Conservation (phyloP, 2,329 filamentous ascomycete genomes). For the Aplosporella prunicola region DNA sequence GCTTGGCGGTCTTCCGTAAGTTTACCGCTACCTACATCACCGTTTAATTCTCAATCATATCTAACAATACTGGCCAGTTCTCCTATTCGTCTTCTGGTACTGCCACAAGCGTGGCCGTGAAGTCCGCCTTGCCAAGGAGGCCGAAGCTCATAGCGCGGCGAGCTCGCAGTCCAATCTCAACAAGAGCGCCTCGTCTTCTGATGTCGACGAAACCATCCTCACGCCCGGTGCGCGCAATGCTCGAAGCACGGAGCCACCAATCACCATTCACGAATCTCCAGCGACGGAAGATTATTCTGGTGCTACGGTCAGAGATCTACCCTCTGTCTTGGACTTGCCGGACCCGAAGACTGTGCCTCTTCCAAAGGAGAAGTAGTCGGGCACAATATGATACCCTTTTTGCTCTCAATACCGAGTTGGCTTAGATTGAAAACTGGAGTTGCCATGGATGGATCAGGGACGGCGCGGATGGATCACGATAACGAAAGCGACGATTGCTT, state of each 20-base stretch:
- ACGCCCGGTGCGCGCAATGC: slow-evolving; percentile 1
- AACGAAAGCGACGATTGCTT: no score
- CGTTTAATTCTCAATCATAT: not conserved
- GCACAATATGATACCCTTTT: no score
- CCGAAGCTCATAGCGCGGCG: slow-evolving; percentile 27
- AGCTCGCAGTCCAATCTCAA: slow-evolving; percentile 16
- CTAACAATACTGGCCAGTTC: slow-evolving; percentile 41
- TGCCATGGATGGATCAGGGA: no score
- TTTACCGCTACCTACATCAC: slow-evolving; percentile 17
- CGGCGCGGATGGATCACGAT: no score
- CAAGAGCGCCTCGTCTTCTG: slow-evolving; percentile 21
- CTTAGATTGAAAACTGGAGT: no score
- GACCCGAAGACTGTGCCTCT: slow-evolving; percentile 19
- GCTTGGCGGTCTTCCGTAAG: slow-evolving; percentile 77
- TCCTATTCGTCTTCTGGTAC: slow-evolving; percentile 95
- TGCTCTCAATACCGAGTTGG: no score
- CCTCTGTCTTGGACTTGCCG: slow-evolving; percentile 27
- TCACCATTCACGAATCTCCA: slow-evolving; percentile 22
- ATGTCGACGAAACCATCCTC: slow-evolving; percentile 14
- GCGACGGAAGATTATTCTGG: slow-evolving; percentile 15
- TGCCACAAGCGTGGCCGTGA: slow-evolving; percentile 92
- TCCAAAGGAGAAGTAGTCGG: slow-evolving; percentile 11
- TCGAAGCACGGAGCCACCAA: slow-evolving; percentile 16
- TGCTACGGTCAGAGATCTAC: slow-evolving; percentile 24
- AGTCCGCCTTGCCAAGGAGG: slow-evolving; percentile 60